phyloP scores from a whole-genome alignment of 208 protist species.

The Trypanosoma caninum region DNA sequence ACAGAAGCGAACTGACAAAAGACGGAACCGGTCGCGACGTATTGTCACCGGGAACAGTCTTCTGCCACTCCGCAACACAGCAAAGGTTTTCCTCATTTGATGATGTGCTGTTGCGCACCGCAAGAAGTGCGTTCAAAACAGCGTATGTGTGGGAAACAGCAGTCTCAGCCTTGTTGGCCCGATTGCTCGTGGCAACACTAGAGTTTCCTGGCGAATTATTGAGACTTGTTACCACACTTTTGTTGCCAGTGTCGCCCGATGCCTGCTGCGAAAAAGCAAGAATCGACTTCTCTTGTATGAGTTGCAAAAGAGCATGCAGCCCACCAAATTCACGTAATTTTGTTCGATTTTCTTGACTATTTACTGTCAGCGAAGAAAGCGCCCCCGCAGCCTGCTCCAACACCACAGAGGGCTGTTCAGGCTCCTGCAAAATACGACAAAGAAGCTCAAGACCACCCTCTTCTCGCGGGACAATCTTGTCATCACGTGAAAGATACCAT shows the following conservation, averaged over 20 bases:
- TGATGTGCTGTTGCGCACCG: conserved; percentile 77
- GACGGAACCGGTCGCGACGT: not conserved
- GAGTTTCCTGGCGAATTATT: not conserved
- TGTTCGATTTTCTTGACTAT: conserved; percentile 80
- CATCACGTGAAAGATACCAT: conserved; percentile 86
- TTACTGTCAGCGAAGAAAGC: conserved; percentile 85
- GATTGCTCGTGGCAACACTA: not conserved
- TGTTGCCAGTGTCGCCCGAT: not conserved
- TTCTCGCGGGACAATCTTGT: conserved; percentile 76
- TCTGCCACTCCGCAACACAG: conserved; percentile 34
- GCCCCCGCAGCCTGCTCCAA: conserved; percentile 87
- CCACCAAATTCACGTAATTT: conserved; percentile 71
- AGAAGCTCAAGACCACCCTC: conserved; percentile 83
- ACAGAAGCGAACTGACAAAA: conserved; percentile 65
- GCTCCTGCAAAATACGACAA: conserved; percentile 62
- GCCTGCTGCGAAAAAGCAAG: conserved; percentile 43
- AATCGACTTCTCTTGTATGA: conserved; percentile 61
- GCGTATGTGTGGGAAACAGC: conserved; percentile 53
- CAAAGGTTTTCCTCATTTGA: conserved; percentile 66
- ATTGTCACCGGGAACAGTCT: not conserved
- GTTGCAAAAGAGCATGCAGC: conserved; percentile 56
- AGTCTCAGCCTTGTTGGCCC: conserved; percentile 21
- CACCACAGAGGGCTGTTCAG: conserved; percentile 68
- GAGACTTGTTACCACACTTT: not conserved
- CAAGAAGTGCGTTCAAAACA: conserved; percentile 76